These are phyloP conservation scores for Penicillium cataractarum DNA, from an alignment of 495 filamentous ascomycete genomes.

Conservation along the genomic window DNA sequence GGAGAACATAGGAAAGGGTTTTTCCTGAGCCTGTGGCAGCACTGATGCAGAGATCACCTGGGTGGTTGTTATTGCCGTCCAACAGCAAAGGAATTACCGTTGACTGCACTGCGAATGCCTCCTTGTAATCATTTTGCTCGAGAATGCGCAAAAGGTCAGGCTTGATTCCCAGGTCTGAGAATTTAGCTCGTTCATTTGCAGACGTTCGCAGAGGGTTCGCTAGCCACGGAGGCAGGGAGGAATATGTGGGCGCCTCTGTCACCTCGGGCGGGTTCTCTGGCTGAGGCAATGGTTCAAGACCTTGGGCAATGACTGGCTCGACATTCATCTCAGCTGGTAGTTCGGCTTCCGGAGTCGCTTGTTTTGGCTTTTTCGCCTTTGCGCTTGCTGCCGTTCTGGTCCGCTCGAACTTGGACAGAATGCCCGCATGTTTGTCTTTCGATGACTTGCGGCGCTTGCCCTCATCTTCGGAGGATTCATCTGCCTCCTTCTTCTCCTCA, in stretches of 20 bases:
- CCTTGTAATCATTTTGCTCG: constrained; percentile 63
- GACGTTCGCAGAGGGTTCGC: constrained; percentile 68
- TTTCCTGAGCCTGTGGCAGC: constrained; percentile 94
- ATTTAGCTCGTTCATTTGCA: constrained; percentile 58
- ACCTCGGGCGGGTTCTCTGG: constrained; percentile 62
- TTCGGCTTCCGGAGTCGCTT: constrained; percentile 27
- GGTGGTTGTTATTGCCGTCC: constrained; percentile 54
- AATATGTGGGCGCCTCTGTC: constrained; percentile 49
- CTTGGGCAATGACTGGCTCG: constrained; percentile 59
- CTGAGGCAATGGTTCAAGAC: constrained; percentile 77
- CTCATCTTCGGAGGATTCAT: constrained; percentile 13
- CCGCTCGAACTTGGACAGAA: constrained; percentile 52
- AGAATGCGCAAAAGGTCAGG: constrained; percentile 62
- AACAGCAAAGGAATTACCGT: constrained; percentile 78
- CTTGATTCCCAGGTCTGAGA: constrained; percentile 62
- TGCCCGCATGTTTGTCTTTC: constrained; percentile 45
- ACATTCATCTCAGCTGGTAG: constrained; percentile 21
- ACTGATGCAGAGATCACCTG: constrained; percentile 82
- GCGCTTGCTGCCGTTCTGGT: constrained; percentile 37
- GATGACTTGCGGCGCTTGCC: constrained; percentile 20
- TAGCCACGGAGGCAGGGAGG: constrained; percentile 67
- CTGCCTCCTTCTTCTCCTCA: constrained; percentile 12
- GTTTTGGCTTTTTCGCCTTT: constrained; percentile 27
- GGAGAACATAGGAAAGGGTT: constrained; percentile 88
- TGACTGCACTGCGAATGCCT: constrained; percentile 86